A percentile compares a stretch with the other conserved stretches of the same genome.
These are phyloP conservation scores for Lasiodiplodia theobromae DNA, from an alignment of 2,329 filamentous ascomycete genomes.

Conservation along the genomic window DNA sequence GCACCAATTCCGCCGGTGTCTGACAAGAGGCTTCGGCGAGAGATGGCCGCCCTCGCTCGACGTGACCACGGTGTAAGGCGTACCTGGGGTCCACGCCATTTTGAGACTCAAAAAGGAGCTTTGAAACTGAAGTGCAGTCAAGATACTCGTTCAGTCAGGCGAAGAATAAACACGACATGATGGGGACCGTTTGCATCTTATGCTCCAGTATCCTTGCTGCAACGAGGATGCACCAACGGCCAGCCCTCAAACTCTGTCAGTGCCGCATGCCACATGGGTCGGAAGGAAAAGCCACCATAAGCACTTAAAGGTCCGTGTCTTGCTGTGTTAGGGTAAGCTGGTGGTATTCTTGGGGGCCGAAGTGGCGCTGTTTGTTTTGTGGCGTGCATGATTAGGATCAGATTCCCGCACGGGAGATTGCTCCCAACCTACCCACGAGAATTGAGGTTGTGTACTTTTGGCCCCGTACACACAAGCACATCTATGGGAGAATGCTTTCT, in stretches of 20 bases:
- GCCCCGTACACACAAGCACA: not conserved
- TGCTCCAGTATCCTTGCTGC: not conserved
- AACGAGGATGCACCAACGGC: not conserved
- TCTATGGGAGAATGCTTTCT: not conserved
- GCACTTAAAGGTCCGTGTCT: not conserved
- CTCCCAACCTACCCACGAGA: not conserved
- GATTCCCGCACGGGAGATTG: not conserved
- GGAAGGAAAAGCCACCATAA: not conserved
- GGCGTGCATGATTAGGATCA: not conserved
- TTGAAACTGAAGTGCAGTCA: not conserved
- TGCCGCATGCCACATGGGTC: not conserved
- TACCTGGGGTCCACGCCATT: not conserved
- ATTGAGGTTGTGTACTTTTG: not conserved
- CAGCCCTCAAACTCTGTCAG: not conserved
- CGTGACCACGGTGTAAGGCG: not conserved
- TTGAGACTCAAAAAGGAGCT: not conserved
- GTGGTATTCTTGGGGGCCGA: not conserved
- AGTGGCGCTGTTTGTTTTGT: not conserved
- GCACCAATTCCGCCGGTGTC: not conserved
- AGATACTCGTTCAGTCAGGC: not conserved
- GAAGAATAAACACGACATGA: not conserved
- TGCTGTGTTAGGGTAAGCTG: not conserved
- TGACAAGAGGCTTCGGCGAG: constrained; percentile 13
- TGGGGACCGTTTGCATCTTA: not conserved
- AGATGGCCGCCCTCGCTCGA: not conserved